Evolutionary conservation across 306 rosid genomes (phyloP).

Genomic region (Cicer yamashitae): DNA sequence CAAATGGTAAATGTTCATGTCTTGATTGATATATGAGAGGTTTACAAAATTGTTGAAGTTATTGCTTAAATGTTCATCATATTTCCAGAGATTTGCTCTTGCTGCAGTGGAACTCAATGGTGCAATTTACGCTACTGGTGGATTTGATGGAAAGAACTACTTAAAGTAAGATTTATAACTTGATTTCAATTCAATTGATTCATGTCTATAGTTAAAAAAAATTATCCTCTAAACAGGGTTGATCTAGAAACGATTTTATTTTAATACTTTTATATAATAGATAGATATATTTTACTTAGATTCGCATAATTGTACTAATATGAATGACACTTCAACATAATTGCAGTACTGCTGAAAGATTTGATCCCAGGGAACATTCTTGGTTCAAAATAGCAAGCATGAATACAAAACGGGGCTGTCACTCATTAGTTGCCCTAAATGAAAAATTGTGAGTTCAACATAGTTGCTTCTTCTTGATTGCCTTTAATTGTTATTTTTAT

Average conservation of each 20-base stretch:
- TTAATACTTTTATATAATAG: neutral
- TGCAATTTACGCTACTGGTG: slow-evolving; percentile 82
- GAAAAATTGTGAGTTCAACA: slow-evolving; percentile 63
- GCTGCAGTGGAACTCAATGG: slow-evolving; percentile 81
- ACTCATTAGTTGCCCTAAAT: slow-evolving; percentile 62
- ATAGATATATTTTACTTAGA: neutral
- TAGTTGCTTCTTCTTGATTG: slow-evolving; percentile 20
- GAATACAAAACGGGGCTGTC: slow-evolving; percentile 57
- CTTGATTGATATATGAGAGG: slow-evolving; percentile 38
- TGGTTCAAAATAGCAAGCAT: slow-evolving; percentile 67
- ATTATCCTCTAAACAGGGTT: slow-evolving; percentile 1
- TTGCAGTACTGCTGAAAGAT: slow-evolving; percentile 78
- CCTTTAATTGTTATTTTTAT: slow-evolving; percentile 29
- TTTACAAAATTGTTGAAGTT: slow-evolving; percentile 27
- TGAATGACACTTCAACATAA: slow-evolving; percentile 39
- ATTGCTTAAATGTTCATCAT: slow-evolving; percentile 36
- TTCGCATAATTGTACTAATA: slow-evolving; percentile 21
- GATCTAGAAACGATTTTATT: neutral
- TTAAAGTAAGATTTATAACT: slow-evolving; percentile 61
- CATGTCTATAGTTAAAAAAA: slow-evolving; percentile 16
- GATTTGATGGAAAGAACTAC: slow-evolving; percentile 77
- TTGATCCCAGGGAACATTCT: slow-evolving; percentile 83
- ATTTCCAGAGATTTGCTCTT: slow-evolving; percentile 78
- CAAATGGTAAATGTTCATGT: slow-evolving; percentile 19
- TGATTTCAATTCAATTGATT: slow-evolving; percentile 31